phyloP scores from a whole-genome alignment of 2,329 filamentous ascomycete genomes.

The Sclerotinia trifoliorum region DNA sequence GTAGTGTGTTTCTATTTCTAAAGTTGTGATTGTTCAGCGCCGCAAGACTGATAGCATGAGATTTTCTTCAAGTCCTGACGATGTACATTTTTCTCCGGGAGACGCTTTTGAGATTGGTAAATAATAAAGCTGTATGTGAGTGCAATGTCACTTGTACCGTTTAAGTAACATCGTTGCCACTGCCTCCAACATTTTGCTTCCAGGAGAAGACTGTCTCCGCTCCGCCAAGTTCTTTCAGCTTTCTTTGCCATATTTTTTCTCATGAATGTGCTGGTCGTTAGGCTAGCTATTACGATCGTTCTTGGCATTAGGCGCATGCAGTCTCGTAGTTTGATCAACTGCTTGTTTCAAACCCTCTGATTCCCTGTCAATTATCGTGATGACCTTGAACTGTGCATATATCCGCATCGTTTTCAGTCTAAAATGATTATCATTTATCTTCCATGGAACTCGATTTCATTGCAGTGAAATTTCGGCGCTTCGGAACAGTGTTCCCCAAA shows the following conservation, averaged over 20 bases:
- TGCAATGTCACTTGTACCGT: neutral
- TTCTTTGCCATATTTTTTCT: neutral
- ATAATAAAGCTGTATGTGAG: neutral
- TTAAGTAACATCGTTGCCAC: neutral
- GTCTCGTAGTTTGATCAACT: neutral
- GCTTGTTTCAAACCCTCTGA: neutral
- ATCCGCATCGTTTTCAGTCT: constrained; percentile 4
- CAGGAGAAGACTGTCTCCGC: neutral
- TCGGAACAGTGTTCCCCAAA: neutral
- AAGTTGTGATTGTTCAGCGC: neutral
- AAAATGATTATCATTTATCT: neutral
- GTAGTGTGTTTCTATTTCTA: neutral
- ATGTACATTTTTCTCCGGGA: neutral
- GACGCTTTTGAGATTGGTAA: neutral
- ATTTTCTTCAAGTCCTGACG: too few relatives aligned
- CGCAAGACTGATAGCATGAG: neutral
- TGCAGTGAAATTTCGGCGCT: neutral
- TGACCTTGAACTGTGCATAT: neutral
- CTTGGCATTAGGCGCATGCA: neutral
- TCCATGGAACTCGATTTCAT: neutral
- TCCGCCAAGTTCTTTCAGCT: neutral
- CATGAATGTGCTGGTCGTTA: neutral
- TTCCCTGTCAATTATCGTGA: neutral
- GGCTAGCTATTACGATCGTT: neutral
- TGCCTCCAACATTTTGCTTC: neutral